Evolutionary conservation across 805 yeast genomes (phyloP).

Genomic region (Aciculoconidium aculeatum): DNA sequence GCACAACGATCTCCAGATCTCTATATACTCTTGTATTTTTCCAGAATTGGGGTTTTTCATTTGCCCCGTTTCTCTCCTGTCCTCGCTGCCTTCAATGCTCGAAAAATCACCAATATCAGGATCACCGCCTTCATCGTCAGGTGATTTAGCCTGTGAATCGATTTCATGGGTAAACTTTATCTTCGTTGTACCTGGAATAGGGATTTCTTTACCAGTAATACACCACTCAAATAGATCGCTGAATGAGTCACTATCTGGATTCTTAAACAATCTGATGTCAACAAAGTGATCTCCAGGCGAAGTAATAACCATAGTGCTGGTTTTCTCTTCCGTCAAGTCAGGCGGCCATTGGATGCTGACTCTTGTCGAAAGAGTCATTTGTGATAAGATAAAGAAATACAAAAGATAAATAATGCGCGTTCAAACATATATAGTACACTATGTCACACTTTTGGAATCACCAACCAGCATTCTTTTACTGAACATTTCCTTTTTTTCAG

Average conservation of each 20-base stretch:
- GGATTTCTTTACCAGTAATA: conserved; percentile 45
- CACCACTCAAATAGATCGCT: conserved; percentile 48
- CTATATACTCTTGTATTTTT: conserved; percentile 39
- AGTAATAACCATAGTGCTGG: conserved; percentile 45
- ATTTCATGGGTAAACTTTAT: conserved; percentile 38
- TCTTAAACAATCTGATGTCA: conserved; percentile 34
- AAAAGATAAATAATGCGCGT: background rate
- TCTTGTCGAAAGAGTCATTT: conserved; percentile 39
- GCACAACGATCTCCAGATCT: conserved; percentile 50
- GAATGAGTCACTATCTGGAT: conserved; percentile 8
- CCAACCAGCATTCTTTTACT: conserved; percentile 4
- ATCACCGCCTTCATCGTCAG: conserved; percentile 20
- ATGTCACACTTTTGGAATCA: background rate
- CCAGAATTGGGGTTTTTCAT: conserved; percentile 45
- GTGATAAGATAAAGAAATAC: background rate
- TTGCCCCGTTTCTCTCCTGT: conserved; percentile 44
- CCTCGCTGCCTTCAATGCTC: conserved; percentile 28
- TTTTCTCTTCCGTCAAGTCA: conserved; percentile 32
- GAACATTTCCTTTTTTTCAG: conserved; percentile 9
- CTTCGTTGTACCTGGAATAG: conserved; percentile 27
- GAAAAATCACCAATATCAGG: conserved; percentile 46
- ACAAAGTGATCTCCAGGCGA: conserved; percentile 42
- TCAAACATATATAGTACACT: background rate
- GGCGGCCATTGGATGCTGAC: conserved; percentile 50
- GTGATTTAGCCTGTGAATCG: conserved; percentile 33